A percentile compares a stretch with the other conserved stretches of the same genome.
Conservation (phyloP, 1,284 basidiomycete species). For the Leccinum pachyderme region DNA sequence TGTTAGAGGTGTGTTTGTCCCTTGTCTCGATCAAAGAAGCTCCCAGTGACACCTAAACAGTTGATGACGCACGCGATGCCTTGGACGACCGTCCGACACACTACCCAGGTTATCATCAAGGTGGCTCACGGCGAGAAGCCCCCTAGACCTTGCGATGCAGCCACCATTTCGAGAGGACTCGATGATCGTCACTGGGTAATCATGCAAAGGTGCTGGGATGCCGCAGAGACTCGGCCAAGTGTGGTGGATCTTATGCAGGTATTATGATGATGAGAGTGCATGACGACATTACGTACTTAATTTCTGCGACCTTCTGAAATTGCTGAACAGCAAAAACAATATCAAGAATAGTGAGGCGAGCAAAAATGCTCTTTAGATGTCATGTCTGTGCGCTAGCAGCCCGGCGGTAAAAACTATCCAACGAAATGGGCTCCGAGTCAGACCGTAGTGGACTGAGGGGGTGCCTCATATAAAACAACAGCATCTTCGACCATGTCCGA, state of each 20-base stretch:
- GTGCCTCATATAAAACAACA: too few species aligned
- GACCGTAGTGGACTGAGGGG: too few species aligned
- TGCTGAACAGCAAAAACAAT: too few species aligned
- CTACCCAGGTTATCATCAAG: constrained; percentile 48
- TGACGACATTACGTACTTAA: not conserved
- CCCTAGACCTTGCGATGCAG: constrained; percentile 36
- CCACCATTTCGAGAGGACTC: constrained; percentile 42
- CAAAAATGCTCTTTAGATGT: too few species aligned
- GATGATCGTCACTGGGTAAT: constrained; percentile 47
- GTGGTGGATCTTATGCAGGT: constrained; percentile 40
- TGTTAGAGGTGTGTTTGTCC: constrained; percentile 43
- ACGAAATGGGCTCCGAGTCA: too few species aligned
- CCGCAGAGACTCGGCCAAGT: constrained; percentile 36
- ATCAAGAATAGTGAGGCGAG: too few species aligned
- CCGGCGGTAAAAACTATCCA: too few species aligned
- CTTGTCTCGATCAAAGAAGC: not conserved
- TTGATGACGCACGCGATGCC: constrained; percentile 51
- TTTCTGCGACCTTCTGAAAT: too few species aligned
- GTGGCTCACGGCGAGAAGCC: constrained; percentile 44
- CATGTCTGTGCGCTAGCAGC: too few species aligned
- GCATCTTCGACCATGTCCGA: too few species aligned
- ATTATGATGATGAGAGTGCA: constrained; percentile 7
- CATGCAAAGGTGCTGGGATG: constrained; percentile 45
- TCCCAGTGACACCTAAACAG: constrained; percentile 28
- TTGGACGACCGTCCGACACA: constrained; percentile 45